Percentiles rank a stretch among this genome's conserved stretches.
Conservation (phyloP, 257 asterid species). For the Perilla frutescens region DNA sequence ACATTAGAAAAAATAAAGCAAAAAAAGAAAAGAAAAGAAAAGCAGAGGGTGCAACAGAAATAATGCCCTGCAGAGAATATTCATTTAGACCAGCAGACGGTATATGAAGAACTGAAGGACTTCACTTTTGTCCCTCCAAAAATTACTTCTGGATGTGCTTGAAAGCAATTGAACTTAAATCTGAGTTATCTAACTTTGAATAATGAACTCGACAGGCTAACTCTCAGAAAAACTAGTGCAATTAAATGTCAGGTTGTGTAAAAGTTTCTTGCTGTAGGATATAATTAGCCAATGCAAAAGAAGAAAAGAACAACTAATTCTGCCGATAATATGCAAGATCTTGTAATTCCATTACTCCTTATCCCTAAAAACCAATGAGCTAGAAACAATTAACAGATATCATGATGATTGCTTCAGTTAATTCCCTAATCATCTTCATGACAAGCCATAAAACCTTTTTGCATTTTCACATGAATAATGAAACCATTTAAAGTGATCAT, state of each 20-base stretch:
- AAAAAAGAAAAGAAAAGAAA: neutral
- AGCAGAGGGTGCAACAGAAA: neutral
- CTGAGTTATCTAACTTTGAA: slow-evolving; percentile 10
- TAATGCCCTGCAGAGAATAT: neutral
- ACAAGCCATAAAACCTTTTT: neutral
- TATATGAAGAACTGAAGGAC: neutral
- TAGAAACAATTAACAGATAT: slow-evolving; percentile 24
- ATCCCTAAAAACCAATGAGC: slow-evolving; percentile 11
- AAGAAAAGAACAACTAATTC: neutral
- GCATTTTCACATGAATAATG: neutral
- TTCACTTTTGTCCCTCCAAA: slow-evolving; percentile 18
- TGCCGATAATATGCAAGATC: neutral
- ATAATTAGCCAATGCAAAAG: slow-evolving; percentile 18
- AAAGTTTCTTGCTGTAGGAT: neutral
- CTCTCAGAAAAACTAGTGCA: neutral
- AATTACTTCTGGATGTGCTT: neutral
- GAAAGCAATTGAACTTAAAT: slow-evolving; percentile 9
- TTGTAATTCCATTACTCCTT: neutral
- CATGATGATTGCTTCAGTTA: neutral
- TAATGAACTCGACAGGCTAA: slow-evolving; percentile 12
- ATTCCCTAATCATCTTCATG: slow-evolving; percentile 9
- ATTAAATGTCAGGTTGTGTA: neutral
- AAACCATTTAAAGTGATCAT: neutral
- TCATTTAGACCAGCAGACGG: neutral
- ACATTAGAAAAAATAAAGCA: slow-evolving; percentile 4